Evolutionary conservation across 2,329 filamentous ascomycete species (phyloP).

Genomic region (Penicillium freii): DNA sequence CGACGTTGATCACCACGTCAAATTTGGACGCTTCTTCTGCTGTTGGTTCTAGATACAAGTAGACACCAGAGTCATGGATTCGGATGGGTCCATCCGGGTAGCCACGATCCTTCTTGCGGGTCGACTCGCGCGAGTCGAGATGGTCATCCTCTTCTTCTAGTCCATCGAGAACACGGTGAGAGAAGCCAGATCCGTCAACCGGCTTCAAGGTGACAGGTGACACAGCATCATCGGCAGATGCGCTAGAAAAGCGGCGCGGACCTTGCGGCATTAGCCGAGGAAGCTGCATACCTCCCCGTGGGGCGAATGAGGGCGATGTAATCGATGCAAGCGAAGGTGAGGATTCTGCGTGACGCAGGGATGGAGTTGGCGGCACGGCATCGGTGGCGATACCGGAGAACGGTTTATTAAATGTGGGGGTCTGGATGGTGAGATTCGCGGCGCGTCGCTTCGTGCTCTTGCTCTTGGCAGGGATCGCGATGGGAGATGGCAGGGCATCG

Average conservation of each 20-base stretch:
- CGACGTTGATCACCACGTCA: slow-evolving; percentile 64
- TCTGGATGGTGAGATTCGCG: slow-evolving; percentile 60
- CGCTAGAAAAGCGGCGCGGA: slow-evolving; percentile 26
- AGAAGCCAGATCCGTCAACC: slow-evolving; percentile 26
- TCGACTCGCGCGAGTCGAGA: slow-evolving; percentile 53
- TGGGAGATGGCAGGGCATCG: slow-evolving; percentile 56
- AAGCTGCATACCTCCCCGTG: slow-evolving; percentile 52
- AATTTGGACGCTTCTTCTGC: slow-evolving; percentile 59
- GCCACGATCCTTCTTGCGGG: slow-evolving; percentile 60
- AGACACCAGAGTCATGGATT: slow-evolving; percentile 62
- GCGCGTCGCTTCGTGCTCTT: slow-evolving; percentile 56
- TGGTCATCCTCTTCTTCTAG: slow-evolving; percentile 53
- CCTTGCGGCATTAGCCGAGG: slow-evolving; percentile 41
- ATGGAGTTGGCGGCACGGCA: slow-evolving; percentile 59
- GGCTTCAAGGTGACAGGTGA: slow-evolving; percentile 28
- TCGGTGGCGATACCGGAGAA: slow-evolving; percentile 44
- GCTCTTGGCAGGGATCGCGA: slow-evolving; percentile 56
- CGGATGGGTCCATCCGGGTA: slow-evolving; percentile 64
- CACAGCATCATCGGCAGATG: slow-evolving; percentile 22
- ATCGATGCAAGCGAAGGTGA: slow-evolving; percentile 58
- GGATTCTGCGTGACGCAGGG: slow-evolving; percentile 61
- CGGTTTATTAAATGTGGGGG: slow-evolving; percentile 51
- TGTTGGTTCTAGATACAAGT: slow-evolving; percentile 62
- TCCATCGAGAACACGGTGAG: slow-evolving; percentile 42
- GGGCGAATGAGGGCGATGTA: slow-evolving; percentile 51